Base-by-base conservation (phyloP, 1,284 basidiomycete species). In the Thelephora terrestris region DNA sequence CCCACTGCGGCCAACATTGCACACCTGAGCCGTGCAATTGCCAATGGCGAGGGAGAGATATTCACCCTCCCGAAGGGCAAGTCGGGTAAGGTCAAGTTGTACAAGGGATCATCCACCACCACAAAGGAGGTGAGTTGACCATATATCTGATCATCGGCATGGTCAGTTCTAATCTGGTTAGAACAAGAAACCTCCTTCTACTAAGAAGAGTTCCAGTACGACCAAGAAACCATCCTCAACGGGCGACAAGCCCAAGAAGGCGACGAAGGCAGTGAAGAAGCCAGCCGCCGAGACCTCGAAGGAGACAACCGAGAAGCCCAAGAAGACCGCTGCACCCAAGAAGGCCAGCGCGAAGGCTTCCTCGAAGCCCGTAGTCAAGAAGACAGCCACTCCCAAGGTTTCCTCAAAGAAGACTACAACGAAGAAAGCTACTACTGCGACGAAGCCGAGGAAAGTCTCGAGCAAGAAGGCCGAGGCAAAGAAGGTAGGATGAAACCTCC, bases 21-120 rank as follows among this genome's bases (percentile, higher is more conserved):
- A 53, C 88, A 91, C 68, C 78, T 96, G 57, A 78, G 78, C 60
- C 83, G 78, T 62, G 91, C 92, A 50, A 86, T 96, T 64, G 73
- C 78, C 52, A 72, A 76, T 35, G 91, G 92, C 54, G 85, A 90
- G 64, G 91, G 86, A 64, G 79, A 80, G 48, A 69, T 82, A 57
- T 91, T 96, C 62, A 67, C 78, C 46, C 76, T 94, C 45, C 92
- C 92, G 61, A 95, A 94, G 76, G 92, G 91, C 84, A 52, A 52
- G 55, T 60, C 62, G 0, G 61, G 63, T 53, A 66, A 65, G 56
- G 63, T 64, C 45, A 64, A 64, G 58, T 18, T 42, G 20, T 42
- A 23, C 17, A 42, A 42, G 25, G 39, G 21, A 23, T 12, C 39
- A 23, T 10, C 39, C 17, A 42, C n/a, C 39, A 42, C 39, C 17